Percentiles rank a stretch among this genome's conserved stretches.
phyloP scores from a whole-genome alignment of 116 monocot genomes.

The Iris pallida region DNA sequence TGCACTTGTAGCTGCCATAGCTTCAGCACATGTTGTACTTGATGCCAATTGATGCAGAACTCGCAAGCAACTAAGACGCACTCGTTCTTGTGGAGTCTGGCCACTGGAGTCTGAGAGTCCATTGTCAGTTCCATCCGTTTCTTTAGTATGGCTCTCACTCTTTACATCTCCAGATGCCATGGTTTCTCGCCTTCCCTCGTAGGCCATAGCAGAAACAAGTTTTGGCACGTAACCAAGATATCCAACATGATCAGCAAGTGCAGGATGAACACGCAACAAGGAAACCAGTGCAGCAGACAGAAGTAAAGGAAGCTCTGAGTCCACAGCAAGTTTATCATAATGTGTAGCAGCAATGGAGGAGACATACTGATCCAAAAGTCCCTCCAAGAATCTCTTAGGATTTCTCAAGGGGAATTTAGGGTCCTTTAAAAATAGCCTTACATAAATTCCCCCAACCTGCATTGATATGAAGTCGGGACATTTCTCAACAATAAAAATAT shows the following conservation, averaged over 20 bases:
- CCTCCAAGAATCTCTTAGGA: conserved; percentile 97
- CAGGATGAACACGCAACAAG: conserved; percentile 87
- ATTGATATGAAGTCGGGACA: conserved; percentile 11
- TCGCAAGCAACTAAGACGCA: conserved; percentile 91
- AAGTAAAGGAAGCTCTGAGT: conserved; percentile 90
- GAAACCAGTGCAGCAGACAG: conserved; percentile 96
- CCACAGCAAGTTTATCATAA: conserved; percentile 56
- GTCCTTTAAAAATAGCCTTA: conserved; percentile 92
- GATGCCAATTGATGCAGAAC: conserved; percentile 94
- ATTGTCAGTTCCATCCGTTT: conserved; percentile 31
- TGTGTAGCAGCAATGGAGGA: conserved; percentile 91
- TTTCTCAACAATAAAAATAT: background rate
- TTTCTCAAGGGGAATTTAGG: conserved; percentile 98
- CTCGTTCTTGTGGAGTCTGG: conserved; percentile 82
- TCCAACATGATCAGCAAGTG: conserved; percentile 95
- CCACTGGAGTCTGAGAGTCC: conserved; percentile 28
- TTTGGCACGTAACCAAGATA: conserved; percentile 99
- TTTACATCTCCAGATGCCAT: conserved; percentile 70
- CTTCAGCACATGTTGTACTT: conserved; percentile 97
- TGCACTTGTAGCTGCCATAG: conserved; percentile 97
- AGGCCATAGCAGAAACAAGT: conserved; percentile 90
- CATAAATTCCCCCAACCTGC: conserved; percentile 99
- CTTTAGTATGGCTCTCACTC: conserved; percentile 22
- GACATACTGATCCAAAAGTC: conserved; percentile 97
- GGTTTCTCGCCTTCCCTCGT: conserved; percentile 86